phyloP scores from a whole-genome alignment of 1,284 basidiomycete species.

The Waitea zeae region DNA sequence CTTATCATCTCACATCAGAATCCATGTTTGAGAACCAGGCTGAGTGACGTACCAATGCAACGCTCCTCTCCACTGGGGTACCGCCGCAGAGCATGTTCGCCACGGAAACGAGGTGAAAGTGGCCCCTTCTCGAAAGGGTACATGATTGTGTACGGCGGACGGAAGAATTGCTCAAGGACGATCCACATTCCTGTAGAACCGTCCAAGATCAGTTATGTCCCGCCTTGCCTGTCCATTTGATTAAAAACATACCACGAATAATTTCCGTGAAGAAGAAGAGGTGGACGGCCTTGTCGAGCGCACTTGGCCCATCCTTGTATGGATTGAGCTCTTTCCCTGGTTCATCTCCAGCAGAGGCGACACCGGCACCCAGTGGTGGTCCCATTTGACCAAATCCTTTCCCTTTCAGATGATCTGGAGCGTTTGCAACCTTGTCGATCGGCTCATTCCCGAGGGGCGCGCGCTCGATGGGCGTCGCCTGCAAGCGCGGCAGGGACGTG shows the following conservation, averaged over 20 bases:
- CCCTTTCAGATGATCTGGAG: too few relatives aligned
- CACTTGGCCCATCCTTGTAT: slow-evolving; percentile 68
- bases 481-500: slow-evolving; percentile 13
- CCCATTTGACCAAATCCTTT: too few relatives aligned
- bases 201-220: background rate
- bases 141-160: slow-evolving; percentile 97
- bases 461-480: slow-evolving; percentile 16
- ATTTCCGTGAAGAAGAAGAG: slow-evolving; percentile 99
- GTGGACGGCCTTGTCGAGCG: slow-evolving; percentile 90
- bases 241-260: slow-evolving; percentile 54
- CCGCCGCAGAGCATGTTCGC: slow-evolving; percentile 94
- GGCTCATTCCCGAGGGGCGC: background rate
- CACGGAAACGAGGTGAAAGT: slow-evolving; percentile 92
- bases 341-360: slow-evolving; percentile 22
- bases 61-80: slow-evolving; percentile 98
- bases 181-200: slow-evolving; percentile 83
- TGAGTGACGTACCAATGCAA: slow-evolving; percentile 68
- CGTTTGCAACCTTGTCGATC: slow-evolving; percentile 6
- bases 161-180: slow-evolving; percentile 96
- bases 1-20: slow-evolving; percentile 23
- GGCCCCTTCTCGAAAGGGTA: slow-evolving; percentile 98
- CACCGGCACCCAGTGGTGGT: slow-evolving; percentile 12
- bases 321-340: slow-evolving; percentile 38
- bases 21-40: slow-evolving; percentile 1
- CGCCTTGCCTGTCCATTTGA: background rate